A percentile compares a stretch with the other conserved stretches of the same genome.
These are phyloP conservation scores for Alternaria brassicae DNA, from an alignment of 2,329 filamentous ascomycete species.

Conservation along the genomic window DNA sequence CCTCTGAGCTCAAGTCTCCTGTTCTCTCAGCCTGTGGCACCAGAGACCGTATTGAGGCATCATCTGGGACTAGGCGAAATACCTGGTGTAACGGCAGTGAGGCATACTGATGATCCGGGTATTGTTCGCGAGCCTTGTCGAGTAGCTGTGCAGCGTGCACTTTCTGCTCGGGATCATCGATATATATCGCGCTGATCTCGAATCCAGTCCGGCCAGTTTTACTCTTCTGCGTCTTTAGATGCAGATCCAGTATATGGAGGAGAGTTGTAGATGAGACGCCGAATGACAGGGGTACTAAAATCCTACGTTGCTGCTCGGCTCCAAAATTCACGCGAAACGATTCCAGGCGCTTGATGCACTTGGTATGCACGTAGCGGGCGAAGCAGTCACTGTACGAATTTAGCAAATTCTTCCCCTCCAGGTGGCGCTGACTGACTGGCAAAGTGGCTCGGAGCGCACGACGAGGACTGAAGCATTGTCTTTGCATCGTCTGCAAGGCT, in stretches of 20 bases:
- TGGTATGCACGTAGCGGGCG: slow-evolving; percentile 75
- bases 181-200: slow-evolving; percentile 64
- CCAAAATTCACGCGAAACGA: slow-evolving; percentile 64
- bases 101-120: slow-evolving; percentile 71
- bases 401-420: slow-evolving; percentile 16
- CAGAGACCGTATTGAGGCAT: slow-evolving; percentile 32
- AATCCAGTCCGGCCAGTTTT: slow-evolving; percentile 72
- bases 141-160: slow-evolving; percentile 19
- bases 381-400: slow-evolving; percentile 71
- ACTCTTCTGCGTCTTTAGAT: slow-evolving; percentile 69
- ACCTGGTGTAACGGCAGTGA: slow-evolving; percentile 69
- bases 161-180: slow-evolving; percentile 50
- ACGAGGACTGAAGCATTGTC: slow-evolving; percentile 59
- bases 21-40: slow-evolving; percentile 12
- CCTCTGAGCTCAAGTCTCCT: slow-evolving; percentile 12
- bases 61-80: slow-evolving; percentile 31
- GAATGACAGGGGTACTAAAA: slow-evolving; percentile 82
- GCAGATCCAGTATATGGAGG: slow-evolving; percentile 75
- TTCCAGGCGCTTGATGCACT: slow-evolving; percentile 80
- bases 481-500: slow-evolving; percentile 65
- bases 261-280: slow-evolving; percentile 82
- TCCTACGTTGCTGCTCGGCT: slow-evolving; percentile 57
- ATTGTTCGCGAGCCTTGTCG: slow-evolving; percentile 61
- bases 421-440: slow-evolving; percentile 57
- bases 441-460: slow-evolving; percentile 66